Conservation (phyloP, 192 early-diverging fungal species). For the Podila minutissima region DNA sequence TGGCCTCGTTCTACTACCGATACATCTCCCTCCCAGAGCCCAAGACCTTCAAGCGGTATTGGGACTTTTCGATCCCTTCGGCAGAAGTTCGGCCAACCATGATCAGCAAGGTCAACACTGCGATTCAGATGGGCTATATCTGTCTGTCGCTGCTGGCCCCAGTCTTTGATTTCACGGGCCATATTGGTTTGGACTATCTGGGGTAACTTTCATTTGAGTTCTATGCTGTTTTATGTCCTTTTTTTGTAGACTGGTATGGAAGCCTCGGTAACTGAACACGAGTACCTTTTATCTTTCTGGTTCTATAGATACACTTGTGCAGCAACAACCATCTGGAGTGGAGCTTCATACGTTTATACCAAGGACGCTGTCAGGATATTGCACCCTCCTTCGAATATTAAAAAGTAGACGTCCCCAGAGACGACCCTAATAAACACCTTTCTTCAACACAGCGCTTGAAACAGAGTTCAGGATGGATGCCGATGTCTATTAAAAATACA, state of each 20-base stretch:
- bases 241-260: neutral
- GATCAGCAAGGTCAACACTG: slow-evolving; percentile 93
- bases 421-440: too few relatives aligned
- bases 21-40: slow-evolving; percentile 90
- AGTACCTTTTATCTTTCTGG: neutral
- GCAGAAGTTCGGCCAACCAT: slow-evolving; percentile 90
- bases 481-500: too few relatives aligned
- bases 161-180: slow-evolving; percentile 73
- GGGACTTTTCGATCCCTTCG: slow-evolving; percentile 89
- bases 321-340: slow-evolving; percentile 84
- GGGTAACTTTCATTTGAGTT: slow-evolving; percentile 38
- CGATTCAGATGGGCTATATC: slow-evolving; percentile 86
- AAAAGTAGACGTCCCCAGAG: neutral
- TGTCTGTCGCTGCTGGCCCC: slow-evolving; percentile 77
- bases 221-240: neutral
- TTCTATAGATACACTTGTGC: slow-evolving; percentile 69
- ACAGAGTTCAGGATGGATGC: too few relatives aligned
- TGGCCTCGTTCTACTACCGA: slow-evolving; percentile 83
- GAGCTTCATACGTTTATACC: slow-evolving; percentile 76
- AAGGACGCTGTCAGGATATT: slow-evolving; percentile 80
- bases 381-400: slow-evolving; percentile 34
- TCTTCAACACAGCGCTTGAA: too few relatives aligned
- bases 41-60: slow-evolving; percentile 86
- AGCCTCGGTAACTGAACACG: slow-evolving; percentile 3
- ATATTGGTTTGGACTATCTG: slow-evolving; percentile 70